Conservation (phyloP, 2,329 filamentous ascomycete genomes). For the Colletotrichum truncatum region DNA sequence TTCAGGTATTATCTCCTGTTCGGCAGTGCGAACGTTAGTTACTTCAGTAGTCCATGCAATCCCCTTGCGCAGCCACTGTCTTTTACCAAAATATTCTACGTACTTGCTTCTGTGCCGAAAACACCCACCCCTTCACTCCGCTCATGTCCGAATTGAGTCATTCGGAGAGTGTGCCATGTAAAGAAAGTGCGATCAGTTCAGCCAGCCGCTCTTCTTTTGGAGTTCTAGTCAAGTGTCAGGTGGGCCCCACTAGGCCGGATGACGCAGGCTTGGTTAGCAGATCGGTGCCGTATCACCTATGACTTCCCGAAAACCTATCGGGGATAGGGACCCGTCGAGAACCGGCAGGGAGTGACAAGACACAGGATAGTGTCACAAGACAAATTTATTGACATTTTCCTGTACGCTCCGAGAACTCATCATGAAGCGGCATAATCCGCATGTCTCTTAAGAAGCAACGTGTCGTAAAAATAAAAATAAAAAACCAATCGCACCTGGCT, state of each 20-base stretch:
- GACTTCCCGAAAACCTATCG: neutral
- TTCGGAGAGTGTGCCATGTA: neutral
- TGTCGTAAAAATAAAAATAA: too few relatives aligned
- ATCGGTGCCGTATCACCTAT: constrained; percentile 14
- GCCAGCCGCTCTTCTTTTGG: too few relatives aligned
- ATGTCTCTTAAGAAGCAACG: too few relatives aligned
- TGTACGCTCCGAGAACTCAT: too few relatives aligned
- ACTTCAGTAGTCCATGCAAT: too few relatives aligned
- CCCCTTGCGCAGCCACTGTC: too few relatives aligned
- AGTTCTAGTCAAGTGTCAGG: neutral
- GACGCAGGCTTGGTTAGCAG: neutral
- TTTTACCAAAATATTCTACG: too few relatives aligned
- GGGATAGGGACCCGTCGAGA: neutral
- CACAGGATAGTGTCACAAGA: too few relatives aligned
- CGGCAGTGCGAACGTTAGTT: neutral
- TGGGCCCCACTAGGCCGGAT: constrained; percentile 2
- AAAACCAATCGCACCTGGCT: too few relatives aligned
- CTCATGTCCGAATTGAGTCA: constrained; percentile 2
- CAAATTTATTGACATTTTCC: too few relatives aligned
- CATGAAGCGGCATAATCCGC: too few relatives aligned
- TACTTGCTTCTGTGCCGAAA: too few relatives aligned
- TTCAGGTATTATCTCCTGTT: neutral
- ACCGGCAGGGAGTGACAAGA: neutral
- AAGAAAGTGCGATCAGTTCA: neutral
- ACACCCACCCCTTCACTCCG: neutral